Evolutionary conservation across 2,329 filamentous ascomycete genomes (phyloP), one percentile per base, ranked within the genome.

Genomic region (Tolypocladium inflatum): DNA sequence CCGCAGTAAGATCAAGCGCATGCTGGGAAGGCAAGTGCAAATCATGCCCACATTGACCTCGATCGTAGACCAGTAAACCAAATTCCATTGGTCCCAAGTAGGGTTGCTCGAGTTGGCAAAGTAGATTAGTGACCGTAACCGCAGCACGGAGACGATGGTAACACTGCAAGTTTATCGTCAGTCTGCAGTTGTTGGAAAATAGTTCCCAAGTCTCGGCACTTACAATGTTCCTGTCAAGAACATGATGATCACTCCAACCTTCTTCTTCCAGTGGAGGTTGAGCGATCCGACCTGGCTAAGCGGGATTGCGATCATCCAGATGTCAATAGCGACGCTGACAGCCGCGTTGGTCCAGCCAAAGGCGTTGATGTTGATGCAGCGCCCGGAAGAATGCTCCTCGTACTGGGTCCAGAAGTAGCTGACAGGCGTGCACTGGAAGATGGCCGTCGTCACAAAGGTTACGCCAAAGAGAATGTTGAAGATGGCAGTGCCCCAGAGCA

Each of bases 391-490:
- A 5, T 23, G 63, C 2, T 73, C 73, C 33, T 76, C 73, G 76
- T 79, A 82, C 30, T 67, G 68, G 0, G 68, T 72, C 80, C 80
- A 83, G 61, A 76, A 76, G 57, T 71, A 76, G 19, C 64, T 64
- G n/a, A 82, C 68, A 0, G 59, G 59, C 1, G 55, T 55, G 23
- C 59, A 81, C 59, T 79, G 74, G 50, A 80, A 77, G 23, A 79
- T 48, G n/a, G 37, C 42, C 4, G 45, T 13, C 1, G 50, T 35
- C 6, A 56, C 39, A 9, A 58, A 58, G 23, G 45, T 41, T 2
- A 56, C 10, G 8, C 21, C 33, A 5, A 54, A 43, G 21, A 41
- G 10, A 5, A 60, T 30, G 38, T 60, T 57, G 26, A 56, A 56
- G 2, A 51, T 37, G 19, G 54, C 55, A 4, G 50, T 73, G n/a